phyloP scores from a whole-genome alignment of 257 asterid species.

The Eucommia ulmoides region DNA sequence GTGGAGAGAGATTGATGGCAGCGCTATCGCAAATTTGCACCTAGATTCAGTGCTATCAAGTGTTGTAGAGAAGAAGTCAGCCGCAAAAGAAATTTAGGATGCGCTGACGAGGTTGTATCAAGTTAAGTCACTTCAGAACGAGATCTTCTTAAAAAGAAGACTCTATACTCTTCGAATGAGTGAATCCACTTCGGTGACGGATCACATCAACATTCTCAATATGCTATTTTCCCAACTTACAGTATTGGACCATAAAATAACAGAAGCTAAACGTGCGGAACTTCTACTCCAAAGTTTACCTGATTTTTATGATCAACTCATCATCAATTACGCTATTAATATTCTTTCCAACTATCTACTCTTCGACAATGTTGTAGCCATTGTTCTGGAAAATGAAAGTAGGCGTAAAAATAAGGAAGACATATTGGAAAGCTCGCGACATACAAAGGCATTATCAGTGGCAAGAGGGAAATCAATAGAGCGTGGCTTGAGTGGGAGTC shows the following conservation, averaged over 20 bases:
- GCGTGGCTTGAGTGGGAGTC: neutral
- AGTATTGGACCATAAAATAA: neutral
- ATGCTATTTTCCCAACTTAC: too few relatives aligned
- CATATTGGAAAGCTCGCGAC: neutral
- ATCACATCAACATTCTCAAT: too few relatives aligned
- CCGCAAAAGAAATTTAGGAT: too few relatives aligned
- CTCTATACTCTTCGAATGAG: too few relatives aligned
- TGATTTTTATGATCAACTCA: neutral
- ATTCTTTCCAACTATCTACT: neutral
- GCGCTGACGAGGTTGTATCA: too few relatives aligned
- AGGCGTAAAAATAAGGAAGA: neutral
- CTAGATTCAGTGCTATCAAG: too few relatives aligned
- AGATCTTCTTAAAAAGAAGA: too few relatives aligned
- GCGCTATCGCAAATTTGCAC: too few relatives aligned
- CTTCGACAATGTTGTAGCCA: neutral
- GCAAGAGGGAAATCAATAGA: neutral
- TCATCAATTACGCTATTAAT: neutral
- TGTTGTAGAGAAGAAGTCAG: too few relatives aligned
- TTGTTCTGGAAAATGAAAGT: neutral
- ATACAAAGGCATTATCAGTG: neutral
- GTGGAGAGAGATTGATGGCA: too few relatives aligned
- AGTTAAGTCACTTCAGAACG: too few relatives aligned
- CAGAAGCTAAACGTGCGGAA: neutral
- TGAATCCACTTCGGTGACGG: too few relatives aligned
- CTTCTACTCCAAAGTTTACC: neutral